These are phyloP conservation scores for Rhodomyrtus psidioides DNA, from an alignment of 441 rosid species.

Conservation along the genomic window DNA sequence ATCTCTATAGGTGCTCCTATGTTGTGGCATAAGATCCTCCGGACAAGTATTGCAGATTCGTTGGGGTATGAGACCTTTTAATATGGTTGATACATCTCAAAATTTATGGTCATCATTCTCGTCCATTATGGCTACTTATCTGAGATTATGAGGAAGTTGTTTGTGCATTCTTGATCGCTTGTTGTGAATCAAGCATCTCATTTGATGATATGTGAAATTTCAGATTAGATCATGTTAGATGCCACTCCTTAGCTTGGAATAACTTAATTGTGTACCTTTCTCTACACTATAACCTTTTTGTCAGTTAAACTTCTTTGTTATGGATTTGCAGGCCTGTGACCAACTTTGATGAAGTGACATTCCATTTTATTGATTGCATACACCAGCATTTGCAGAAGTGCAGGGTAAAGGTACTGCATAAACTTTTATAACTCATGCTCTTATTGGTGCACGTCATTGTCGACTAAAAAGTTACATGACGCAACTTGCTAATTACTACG, in stretches of 20 bases:
- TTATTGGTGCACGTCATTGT: not conserved
- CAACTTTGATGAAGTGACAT: slow-evolving; percentile 77
- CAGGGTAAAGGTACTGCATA: slow-evolving; percentile 44
- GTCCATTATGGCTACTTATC: not conserved
- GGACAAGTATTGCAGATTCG: not conserved
- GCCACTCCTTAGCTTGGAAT: not conserved
- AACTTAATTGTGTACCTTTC: not conserved
- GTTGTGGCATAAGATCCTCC: not conserved
- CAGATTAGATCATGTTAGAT: not conserved
- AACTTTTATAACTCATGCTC: not conserved
- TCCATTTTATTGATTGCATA: slow-evolving; percentile 82
- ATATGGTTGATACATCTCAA: not conserved
- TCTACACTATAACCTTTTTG: not conserved
- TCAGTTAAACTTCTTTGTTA: not conserved
- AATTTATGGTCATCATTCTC: not conserved
- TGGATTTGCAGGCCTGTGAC: slow-evolving; percentile 51
- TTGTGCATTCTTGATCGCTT: not conserved
- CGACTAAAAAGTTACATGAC: not conserved
- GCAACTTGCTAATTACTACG: not conserved
- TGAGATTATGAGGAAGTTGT: not conserved
- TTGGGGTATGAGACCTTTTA: not conserved
- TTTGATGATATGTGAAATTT: not conserved
- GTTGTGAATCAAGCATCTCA: not conserved
- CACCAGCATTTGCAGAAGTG: slow-evolving; percentile 51
- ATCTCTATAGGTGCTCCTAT: not conserved